These are phyloP conservation scores for Daldinia childiae DNA, from an alignment of 495 filamentous ascomycete species.

Conservation along the genomic window DNA sequence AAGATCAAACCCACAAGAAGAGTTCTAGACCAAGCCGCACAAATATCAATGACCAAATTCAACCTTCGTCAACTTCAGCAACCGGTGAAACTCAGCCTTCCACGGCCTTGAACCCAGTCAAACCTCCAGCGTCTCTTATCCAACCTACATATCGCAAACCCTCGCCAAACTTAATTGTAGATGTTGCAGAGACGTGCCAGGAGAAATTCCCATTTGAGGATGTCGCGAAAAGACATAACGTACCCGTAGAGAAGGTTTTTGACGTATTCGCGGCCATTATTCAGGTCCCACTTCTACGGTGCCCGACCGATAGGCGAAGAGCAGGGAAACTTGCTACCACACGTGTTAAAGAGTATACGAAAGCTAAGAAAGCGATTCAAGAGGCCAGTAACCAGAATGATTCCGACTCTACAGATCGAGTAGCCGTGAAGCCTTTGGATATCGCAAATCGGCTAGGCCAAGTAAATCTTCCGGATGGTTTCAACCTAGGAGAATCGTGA, in stretches of 20 bases:
- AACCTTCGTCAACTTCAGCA: conserved; percentile 17
- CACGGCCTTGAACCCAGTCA: conserved; percentile 22
- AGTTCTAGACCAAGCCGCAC: conserved; percentile 14
- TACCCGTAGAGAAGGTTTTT: conserved; percentile 54
- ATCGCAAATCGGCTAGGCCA: conserved; percentile 42
- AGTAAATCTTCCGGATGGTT: conserved; percentile 41
- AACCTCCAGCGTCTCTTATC: conserved; percentile 41
- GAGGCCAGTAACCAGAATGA: conserved; percentile 7
- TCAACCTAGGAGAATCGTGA: conserved; percentile 15
- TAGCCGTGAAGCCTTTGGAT: conserved; percentile 24
- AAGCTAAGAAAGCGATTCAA: conserved; percentile 44
- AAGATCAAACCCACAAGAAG: conserved; percentile 11
- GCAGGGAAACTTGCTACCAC: conserved; percentile 44
- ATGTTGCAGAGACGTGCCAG: conserved; percentile 60
- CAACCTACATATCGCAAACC: conserved; percentile 48
- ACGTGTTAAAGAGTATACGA: conserved; percentile 48
- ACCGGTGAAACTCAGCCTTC: neutral
- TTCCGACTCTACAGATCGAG: conserved; percentile 6
- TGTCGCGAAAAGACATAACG: conserved; percentile 54
- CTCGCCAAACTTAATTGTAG: conserved; percentile 53
- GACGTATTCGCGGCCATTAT: conserved; percentile 58
- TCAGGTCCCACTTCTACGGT: conserved; percentile 56
- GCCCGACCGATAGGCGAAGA: conserved; percentile 54
- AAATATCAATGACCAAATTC: conserved; percentile 31
- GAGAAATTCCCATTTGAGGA: conserved; percentile 56